phyloP scores from a whole-genome alignment of 164 flowering plant species.

The Berberis thunbergii region DNA sequence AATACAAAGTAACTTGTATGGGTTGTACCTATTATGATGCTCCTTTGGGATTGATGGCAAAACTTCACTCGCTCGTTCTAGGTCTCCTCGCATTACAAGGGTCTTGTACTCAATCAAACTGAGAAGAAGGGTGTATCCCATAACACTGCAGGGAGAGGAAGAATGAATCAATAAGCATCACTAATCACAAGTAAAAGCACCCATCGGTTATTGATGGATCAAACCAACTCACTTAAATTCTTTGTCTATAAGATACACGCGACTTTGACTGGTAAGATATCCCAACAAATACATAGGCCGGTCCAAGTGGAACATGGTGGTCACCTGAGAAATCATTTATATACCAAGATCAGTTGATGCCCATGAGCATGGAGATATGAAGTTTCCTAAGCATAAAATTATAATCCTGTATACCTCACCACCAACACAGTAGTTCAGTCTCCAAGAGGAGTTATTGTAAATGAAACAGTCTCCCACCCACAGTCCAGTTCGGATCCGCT shows the following conservation, averaged over 20 bases:
- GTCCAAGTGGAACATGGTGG: constrained; percentile 97
- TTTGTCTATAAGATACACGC: constrained; percentile 93
- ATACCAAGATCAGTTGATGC: constrained; percentile 4
- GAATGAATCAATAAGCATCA: constrained; percentile 4
- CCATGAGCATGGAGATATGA: not conserved
- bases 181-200: not conserved
- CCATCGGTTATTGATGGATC: not conserved
- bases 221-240: constrained; percentile 78
- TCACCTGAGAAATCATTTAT: constrained; percentile 43
- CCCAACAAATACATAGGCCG: constrained; percentile 97
- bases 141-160: constrained; percentile 48
- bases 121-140: constrained; percentile 87
- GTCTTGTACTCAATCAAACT: constrained; percentile 97
- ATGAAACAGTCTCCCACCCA: constrained; percentile 98
- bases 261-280: constrained; percentile 93
- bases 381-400: not conserved
- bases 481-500: constrained; percentile 84
- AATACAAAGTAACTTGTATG: not conserved
- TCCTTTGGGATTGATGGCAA: constrained; percentile 86
- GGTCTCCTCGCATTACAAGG: constrained; percentile 96
- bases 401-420: constrained; percentile 66
- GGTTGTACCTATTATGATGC: constrained; percentile 81
- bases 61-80: constrained; percentile 73
- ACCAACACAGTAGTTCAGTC: constrained; percentile 97
- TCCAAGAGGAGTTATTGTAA: constrained; percentile 87